Evolutionary conservation across 176 grass and related monocot genomes (phyloP), one percentile per base, ranked within the genome.

Genomic region (Secale cereale): DNA sequence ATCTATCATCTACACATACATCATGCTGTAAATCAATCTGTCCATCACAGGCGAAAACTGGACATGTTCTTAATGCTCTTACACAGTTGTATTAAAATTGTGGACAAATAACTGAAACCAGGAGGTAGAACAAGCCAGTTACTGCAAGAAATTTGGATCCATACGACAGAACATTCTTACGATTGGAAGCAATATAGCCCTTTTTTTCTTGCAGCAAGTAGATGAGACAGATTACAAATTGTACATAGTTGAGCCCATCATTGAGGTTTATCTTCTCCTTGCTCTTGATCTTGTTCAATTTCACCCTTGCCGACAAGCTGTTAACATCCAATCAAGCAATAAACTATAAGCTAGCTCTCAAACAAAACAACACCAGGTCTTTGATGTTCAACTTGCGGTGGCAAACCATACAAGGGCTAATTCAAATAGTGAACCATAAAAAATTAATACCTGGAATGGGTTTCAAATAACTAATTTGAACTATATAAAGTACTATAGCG

Each of bases 271-370:
- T 68, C 61, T 68, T 57, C 81, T 80, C 62, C 59, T 80, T 86
- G 79, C 70, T 80, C 88, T 82, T 90, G 78, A 77, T 85, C 79
- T 70, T 92, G 78, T 79, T 86, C 86, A 78, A 62, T 76, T 79
- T 83, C 92, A 87, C 77, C 86, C 71, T 89, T 92, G 61, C 64
- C 84, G 43, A 97, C 90, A 70, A 97, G 90, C 95, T 97, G 88
- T 46, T 40, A 80, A 65, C 50, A 88, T 36, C 4, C 29, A 85
- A 64, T 17, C 29, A 83, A 87, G 57, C n/a, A 23, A 83, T 10
- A 36, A 84, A 75, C 2, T 19, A 37, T 59, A 33, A 67, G 74
- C 78, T 66, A 79, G 22, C 56, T 30, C 62, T 14, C 61, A 20
- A 60, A 81, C 33, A 84, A 45, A 65, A 68, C 43, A 84, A 46